A percentile compares a stretch with the other conserved stretches of the same genome.
Conservation (phyloP, 108 stramenopile genomes). For the Skeletonema potamos region DNA sequence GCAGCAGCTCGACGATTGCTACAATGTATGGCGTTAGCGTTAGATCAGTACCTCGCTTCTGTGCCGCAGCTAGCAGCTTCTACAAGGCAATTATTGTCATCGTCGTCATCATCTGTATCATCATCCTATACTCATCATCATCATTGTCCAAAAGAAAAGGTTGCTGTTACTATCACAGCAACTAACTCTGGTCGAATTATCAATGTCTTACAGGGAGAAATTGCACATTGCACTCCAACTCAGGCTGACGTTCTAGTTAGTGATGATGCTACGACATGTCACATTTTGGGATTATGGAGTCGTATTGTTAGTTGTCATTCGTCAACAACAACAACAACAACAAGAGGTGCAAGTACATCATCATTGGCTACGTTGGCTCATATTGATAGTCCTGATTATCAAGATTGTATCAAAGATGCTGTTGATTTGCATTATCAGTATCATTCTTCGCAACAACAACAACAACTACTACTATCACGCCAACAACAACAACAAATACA, state of each 20-base stretch:
- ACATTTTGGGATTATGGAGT: conserved; percentile 80
- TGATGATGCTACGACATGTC: conserved; percentile 86
- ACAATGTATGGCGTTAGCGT: conserved; percentile 7
- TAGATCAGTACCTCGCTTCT: conserved; percentile 29
- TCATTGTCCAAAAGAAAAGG: background rate
- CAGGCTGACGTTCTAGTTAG: conserved; percentile 52
- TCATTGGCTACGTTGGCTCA: conserved; percentile 60
- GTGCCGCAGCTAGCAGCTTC: conserved; percentile 10
- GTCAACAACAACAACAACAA: too few relatives aligned
- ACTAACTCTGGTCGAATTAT: conserved; percentile 34
- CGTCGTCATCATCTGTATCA: background rate
- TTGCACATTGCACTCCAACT: conserved; percentile 36
- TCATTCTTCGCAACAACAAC: conserved; percentile 37
- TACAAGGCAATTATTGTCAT: conserved; percentile 7
- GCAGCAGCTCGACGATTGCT: background rate
- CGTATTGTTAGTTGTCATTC: background rate
- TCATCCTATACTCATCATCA: background rate
- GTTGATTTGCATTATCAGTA: conserved; percentile 57
- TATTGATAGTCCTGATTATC: conserved; percentile 66
- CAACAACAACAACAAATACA: conserved; percentile 16
- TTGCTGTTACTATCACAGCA: conserved; percentile 8
- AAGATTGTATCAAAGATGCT: conserved; percentile 60
- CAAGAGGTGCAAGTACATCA: too few relatives aligned
- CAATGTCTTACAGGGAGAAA: conserved; percentile 50
- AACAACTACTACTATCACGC: background rate